These are phyloP conservation scores for Hansenula anomala DNA, from an alignment of 1,139 yeast species.

Conservation along the genomic window DNA sequence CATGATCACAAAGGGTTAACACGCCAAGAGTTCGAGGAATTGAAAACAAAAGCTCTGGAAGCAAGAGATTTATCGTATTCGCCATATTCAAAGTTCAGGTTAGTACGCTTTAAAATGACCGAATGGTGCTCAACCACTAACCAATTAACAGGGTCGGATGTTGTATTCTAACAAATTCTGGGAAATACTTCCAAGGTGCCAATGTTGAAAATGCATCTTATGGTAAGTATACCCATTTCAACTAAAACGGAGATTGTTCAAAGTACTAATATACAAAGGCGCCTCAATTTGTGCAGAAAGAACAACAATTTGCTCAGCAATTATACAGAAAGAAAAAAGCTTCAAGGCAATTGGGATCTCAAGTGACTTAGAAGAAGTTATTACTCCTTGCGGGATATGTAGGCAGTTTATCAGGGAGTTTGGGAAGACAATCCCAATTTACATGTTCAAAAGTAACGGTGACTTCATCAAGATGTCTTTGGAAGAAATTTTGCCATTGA, in stretches of 20 bases:
- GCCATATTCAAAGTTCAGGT: constrained; percentile 79
- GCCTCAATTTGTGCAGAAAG: constrained; percentile 92
- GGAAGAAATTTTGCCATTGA: constrained; percentile 68
- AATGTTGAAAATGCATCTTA: constrained; percentile 92
- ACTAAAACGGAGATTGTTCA: neutral
- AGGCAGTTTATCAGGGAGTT: constrained; percentile 86
- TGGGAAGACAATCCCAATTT: constrained; percentile 44
- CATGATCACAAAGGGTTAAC: constrained; percentile 17
- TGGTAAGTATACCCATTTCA: constrained; percentile 33
- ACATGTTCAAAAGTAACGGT: constrained; percentile 58
- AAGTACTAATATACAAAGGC: constrained; percentile 12
- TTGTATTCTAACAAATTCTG: constrained; percentile 50
- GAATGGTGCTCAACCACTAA: too few relatives aligned
- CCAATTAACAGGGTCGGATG: constrained; percentile 65
- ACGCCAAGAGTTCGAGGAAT: constrained; percentile 25
- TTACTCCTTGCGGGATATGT: constrained; percentile 93
- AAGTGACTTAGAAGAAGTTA: constrained; percentile 54
- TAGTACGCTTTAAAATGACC: too few relatives aligned
- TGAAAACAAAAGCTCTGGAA: constrained; percentile 28
- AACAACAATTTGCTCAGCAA: constrained; percentile 66
- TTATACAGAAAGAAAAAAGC: constrained; percentile 40
- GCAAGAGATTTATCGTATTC: constrained; percentile 60
- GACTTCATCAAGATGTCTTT: constrained; percentile 40
- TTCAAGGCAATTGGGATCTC: constrained; percentile 69
- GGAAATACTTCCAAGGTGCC: constrained; percentile 60